Conservation (phyloP, 2,329 filamentous ascomycete species). For the Aspergillus felis region DNA sequence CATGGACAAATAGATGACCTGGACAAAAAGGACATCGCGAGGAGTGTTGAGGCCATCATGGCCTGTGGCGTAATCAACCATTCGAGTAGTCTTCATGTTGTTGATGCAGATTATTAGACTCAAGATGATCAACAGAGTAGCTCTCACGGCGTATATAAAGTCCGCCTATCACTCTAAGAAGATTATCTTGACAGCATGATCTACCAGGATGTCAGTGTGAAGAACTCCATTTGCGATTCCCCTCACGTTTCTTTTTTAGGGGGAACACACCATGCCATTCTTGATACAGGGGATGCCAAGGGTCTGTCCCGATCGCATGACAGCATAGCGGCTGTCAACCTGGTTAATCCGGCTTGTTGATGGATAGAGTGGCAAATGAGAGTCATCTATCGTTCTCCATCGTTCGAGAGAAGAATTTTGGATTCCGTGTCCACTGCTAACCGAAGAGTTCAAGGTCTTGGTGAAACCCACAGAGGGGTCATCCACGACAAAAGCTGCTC, state of each 20-base stretch:
- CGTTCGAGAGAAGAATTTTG: not conserved
- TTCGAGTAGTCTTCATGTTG: not conserved
- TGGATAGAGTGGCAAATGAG: not conserved
- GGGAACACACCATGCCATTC: not conserved
- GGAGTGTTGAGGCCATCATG: slow-evolving; percentile 37
- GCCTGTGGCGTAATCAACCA: slow-evolving; percentile 35
- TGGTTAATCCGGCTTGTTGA: not conserved
- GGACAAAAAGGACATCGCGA: slow-evolving; percentile 36
- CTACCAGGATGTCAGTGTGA: not conserved
- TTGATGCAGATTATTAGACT: not conserved
- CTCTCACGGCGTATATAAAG: not conserved
- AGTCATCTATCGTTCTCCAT: not conserved
- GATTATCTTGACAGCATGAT: not conserved
- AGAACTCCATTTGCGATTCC: not conserved
- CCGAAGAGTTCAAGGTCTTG: not conserved
- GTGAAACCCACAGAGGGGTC: not conserved
- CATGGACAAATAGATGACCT: slow-evolving; percentile 37
- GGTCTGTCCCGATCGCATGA: not conserved
- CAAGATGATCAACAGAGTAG: not conserved
- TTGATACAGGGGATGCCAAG: not conserved
- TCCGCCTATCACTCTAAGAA: not conserved
- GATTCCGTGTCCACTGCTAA: not conserved
- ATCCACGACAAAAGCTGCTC: too few relatives aligned
- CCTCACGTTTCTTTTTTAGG: not conserved
- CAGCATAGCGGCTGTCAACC: not conserved